A percentile compares a stretch with the other conserved stretches of the same genome.
phyloP scores from a whole-genome alignment of 257 asterid genomes.

The Nicotiana tabacum region DNA sequence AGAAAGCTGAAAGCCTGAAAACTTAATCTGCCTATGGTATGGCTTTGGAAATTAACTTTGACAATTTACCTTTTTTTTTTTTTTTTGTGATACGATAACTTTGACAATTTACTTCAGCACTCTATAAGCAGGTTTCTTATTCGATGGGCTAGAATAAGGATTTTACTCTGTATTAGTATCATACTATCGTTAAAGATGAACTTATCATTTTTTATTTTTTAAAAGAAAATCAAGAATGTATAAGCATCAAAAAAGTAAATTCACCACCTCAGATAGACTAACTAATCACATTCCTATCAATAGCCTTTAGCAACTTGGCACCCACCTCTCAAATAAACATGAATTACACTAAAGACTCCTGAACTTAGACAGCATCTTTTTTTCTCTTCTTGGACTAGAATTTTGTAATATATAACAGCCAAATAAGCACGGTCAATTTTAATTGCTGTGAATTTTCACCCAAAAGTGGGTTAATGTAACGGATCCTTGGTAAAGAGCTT shows the following conservation, averaged over 20 bases:
- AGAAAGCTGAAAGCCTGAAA: neutral
- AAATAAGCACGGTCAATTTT: neutral
- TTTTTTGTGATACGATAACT: neutral
- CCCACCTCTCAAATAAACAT: no score
- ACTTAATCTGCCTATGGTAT: neutral
- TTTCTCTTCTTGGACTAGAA: no score
- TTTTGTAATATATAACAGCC: no score
- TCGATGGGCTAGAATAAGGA: neutral
- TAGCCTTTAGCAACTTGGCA: no score
- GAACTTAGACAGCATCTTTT: no score
- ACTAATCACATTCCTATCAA: neutral
- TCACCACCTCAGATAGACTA: neutral
- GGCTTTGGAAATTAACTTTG: neutral
- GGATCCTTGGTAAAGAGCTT: neutral
- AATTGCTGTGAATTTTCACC: neutral
- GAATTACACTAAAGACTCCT: no score
- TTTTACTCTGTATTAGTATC: neutral
- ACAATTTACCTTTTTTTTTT: neutral
- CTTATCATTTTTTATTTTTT: neutral
- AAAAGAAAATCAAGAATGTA: neutral
- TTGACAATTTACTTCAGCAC: neutral
- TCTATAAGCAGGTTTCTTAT: neutral
- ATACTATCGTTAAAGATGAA: neutral
- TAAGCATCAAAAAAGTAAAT: neutral
- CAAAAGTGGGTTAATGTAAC: neutral